phyloP scores from a whole-genome alignment of 1,139 yeast genomes.

The Suhomyces bokatorum region DNA sequence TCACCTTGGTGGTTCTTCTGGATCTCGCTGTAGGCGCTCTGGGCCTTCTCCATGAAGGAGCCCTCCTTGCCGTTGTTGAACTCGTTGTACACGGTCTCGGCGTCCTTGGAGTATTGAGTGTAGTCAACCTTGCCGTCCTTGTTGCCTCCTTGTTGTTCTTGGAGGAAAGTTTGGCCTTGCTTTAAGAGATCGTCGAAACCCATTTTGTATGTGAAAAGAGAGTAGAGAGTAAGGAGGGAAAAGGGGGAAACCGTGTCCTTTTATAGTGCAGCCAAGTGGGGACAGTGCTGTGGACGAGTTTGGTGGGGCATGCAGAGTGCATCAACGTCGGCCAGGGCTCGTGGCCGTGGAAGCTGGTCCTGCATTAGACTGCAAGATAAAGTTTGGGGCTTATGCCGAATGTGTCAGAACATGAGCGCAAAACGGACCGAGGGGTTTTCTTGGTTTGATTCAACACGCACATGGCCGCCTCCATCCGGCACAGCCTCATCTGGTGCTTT shows the following conservation, averaged over 20 bases:
- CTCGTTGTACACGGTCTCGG: slow-evolving; percentile 35
- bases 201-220: slow-evolving; percentile 20
- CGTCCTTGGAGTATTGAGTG: slow-evolving; percentile 29
- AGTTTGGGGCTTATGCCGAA: neutral
- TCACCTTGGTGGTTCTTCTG: slow-evolving; percentile 14
- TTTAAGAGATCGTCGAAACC: slow-evolving; percentile 31
- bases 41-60: slow-evolving; percentile 34
- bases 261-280: slow-evolving; percentile 7
- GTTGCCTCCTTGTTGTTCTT: slow-evolving; percentile 17
- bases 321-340: slow-evolving; percentile 1
- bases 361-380: neutral
- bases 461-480: too few species aligned
- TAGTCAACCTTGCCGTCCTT: slow-evolving; percentile 20
- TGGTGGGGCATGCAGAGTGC: neutral
- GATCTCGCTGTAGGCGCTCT: slow-evolving; percentile 32
- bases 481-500: neutral
- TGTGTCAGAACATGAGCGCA: neutral
- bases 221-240: neutral
- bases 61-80: slow-evolving; percentile 29
- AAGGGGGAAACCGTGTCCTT: slow-evolving; percentile 3
- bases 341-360: neutral
- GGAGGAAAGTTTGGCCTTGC: slow-evolving; percentile 18
- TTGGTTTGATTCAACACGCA: too few species aligned
- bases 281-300: neutral
- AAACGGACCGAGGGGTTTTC: too few species aligned